Base-by-base conservation (phyloP, 768 basidiomycete genomes). In the Tubosaeta sp. region DNA sequence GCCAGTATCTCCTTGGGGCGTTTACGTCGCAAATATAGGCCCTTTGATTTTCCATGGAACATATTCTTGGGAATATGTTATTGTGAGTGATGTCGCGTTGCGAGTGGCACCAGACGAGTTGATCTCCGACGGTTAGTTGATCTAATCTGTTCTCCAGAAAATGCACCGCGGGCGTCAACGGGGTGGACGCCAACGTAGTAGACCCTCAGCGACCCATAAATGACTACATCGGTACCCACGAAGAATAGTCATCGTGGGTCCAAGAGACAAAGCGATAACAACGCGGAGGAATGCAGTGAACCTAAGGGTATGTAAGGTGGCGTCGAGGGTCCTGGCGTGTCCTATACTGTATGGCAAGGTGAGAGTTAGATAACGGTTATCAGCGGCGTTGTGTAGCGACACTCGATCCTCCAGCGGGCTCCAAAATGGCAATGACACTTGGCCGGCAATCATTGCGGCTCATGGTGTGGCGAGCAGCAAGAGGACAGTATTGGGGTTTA, bases 21-120 rank as follows among this genome's bases (percentile, higher is more conserved):
- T 43, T 63, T 63, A 65, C 64, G 64, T 60, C 58, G 38, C 42
- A 14, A 56, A 59, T 65, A 59, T 62, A 26, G 16, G 38, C 51
- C 32, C 55, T 50, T 62, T 50, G 37, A 51, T 48, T 56, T 43
- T 47, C 33, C 38, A 38, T 17, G 19, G 38, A 5, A 39, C 11
- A 11, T 19, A 39, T 37, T 35, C 32, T 41, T 37, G 45, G 43
- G 26, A 43, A 56, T 49, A 29, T 47, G 42, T 48, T 26, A 45
- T 31, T 48, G 46, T 31, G 13, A 32, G 14, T 31, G 38, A 17
- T 53, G 27, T 53, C 56, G 41, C 46, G n/a, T 22, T 22, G 29
- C 29, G 29, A 49, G 11, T 64, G 60, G 52, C 22, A 22, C 22
- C 22, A 22, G 22, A 3, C 22, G 22, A 22, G 22, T 22, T 44